phyloP scores from a whole-genome alignment of 192 early-diverging fungal species.

The Umbelopsis vinacea region DNA sequence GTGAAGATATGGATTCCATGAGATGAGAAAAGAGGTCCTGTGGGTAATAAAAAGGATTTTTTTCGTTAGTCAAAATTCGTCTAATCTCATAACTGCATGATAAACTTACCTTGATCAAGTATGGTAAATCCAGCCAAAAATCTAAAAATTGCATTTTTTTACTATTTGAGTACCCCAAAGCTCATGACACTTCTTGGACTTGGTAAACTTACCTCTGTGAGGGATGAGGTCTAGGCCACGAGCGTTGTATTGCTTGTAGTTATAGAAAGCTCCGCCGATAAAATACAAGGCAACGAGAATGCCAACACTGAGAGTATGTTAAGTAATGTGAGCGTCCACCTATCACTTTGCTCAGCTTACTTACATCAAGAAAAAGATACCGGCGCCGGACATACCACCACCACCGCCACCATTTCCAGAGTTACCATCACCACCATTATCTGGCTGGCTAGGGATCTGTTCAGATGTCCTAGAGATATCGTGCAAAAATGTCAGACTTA shows the following conservation, averaged over 20 bases:
- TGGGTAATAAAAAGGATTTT: background rate
- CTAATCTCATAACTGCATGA: background rate
- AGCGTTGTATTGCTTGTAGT: conserved; percentile 42
- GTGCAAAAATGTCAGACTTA: background rate
- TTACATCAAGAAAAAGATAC: conserved; percentile 26
- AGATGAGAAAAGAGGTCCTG: conserved; percentile 35
- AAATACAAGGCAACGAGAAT: conserved; percentile 31
- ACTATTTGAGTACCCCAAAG: background rate
- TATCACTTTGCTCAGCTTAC: background rate
- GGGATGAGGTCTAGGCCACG: conserved; percentile 40
- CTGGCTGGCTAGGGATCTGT: conserved; percentile 1
- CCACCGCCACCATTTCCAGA: background rate
- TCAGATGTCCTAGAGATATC: background rate
- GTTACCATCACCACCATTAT: background rate
- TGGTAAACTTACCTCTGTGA: conserved; percentile 30
- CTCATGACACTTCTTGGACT: background rate
- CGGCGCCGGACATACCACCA: conserved; percentile 24
- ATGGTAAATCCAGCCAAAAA: conserved; percentile 37
- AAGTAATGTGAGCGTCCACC: background rate
- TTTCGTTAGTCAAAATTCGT: no score
- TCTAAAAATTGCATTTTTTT: conserved; percentile 14
- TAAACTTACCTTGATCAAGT: conserved; percentile 30
- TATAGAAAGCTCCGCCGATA: conserved; percentile 40
- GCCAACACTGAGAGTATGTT: conserved; percentile 1
- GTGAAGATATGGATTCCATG: conserved; percentile 32